phyloP scores from a whole-genome alignment of 345 rosid genomes.

The Zanthoxylum bungeanum region DNA sequence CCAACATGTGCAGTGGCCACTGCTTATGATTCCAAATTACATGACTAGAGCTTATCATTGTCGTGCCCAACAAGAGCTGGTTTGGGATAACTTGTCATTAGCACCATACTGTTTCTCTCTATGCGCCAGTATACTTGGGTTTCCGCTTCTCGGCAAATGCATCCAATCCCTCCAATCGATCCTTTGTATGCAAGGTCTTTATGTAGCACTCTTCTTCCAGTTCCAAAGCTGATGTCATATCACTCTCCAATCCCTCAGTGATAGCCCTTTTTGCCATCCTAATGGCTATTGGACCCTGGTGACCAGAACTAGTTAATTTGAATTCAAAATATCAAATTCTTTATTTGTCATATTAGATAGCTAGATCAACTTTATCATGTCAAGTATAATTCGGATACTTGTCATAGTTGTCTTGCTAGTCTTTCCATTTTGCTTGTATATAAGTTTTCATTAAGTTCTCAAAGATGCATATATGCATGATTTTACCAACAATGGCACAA shows the following conservation, averaged over 20 bases:
- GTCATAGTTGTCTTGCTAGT: no score
- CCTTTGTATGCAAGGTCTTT: conserved; percentile 52
- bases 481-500: not conserved
- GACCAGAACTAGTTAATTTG: conserved; percentile 1
- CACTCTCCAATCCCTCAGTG: conserved; percentile 60
- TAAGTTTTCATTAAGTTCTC: not conserved
- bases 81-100: not conserved
- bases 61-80: not conserved
- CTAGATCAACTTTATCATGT: not conserved
- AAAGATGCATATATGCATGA: not conserved
- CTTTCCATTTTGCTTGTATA: not conserved
- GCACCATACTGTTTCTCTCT: conserved; percentile 1
- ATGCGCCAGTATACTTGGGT: conserved; percentile 61
- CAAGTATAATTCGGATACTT: not conserved
- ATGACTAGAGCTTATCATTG: not conserved
- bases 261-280: conserved; percentile 86
- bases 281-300: conserved; percentile 78
- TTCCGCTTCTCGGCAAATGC: conserved; percentile 91
- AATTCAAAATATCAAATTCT: not conserved
- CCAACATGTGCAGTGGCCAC: not conserved
- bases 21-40: not conserved
- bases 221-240: conserved; percentile 53
- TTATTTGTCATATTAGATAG: not conserved
- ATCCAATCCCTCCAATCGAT: conserved; percentile 86
- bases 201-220: conserved; percentile 76